Evolutionary conservation across 305 asterid species (phyloP), one percentile per base, ranked within the genome.

Genomic region (Monarda citriodora): DNA sequence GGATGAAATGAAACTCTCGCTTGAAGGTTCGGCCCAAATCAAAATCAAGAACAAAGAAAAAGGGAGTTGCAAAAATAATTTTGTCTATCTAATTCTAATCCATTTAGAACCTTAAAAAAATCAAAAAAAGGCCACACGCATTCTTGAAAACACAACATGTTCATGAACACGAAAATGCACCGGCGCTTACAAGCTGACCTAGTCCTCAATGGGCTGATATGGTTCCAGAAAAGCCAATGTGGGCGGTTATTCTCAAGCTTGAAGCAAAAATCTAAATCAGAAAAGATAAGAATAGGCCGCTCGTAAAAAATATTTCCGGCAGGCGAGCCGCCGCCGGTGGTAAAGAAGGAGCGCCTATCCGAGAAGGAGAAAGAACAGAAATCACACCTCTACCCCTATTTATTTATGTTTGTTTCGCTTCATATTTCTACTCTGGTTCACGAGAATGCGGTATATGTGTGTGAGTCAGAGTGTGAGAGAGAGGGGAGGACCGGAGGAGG

Each of bases 291-390:
- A 48, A 45, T 17, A 4, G 50, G 50, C 8, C 50, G 50, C 50
- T 45, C 22, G n/a, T n/a, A n/a, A n/a, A n/a, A 9, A 60, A 36
- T 69, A 58, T 83, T n/a, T n/a, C n/a, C 88, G 83, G 91, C 77
- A 48, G 77, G 74, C 75, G 36, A 53, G 64, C 61, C 51, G 64
- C 61, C 51, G 77, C 80, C 72, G 82, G 77, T 79, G 77, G 80
- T 54, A 63, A 53, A 37, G 67, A 56, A 46, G 42, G 51, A 61
- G 52, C 8, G 42, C 34, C 40, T 6, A 38, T 32, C 52, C 32
- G 44, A 5, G 12, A 38, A 53, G 44, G 60, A 6, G 67, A 38
- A 55, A 61, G 37, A 38, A 50, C 62, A 22, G 48, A 18, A 57
- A 36, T 38, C 49, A 31, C 37, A 16, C 67, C 62, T 58, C 34